Base-by-base conservation (phyloP, 192 early-diverging fungal species). In the Podochytrium sp. region DNA sequence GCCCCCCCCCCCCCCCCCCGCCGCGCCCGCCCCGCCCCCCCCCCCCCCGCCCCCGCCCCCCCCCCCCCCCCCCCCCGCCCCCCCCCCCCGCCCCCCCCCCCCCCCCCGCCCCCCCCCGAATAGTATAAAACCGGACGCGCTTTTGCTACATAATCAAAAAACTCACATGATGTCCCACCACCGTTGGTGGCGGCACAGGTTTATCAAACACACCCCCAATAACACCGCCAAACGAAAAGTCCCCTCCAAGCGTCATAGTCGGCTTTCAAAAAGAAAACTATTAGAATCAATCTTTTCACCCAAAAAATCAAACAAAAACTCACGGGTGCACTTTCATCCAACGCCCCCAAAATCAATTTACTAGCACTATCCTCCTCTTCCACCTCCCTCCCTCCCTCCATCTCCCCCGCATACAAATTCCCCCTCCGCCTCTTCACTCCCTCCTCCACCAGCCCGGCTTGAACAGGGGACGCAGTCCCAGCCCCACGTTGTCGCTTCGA, bases 291-390 rank as follows among this genome's bases (percentile, higher is more conserved):
- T n/a, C 7, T 27, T 16, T 57, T 16, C 10, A 10, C 27, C 16
- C 29, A n/a, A 38, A 37, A 20, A 12, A 16, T 16, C 41, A 69
- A 51, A 55, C 27, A 51, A 55, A 29, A 35, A 43, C 63, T 27
- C 1, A 65, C 63, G 5, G 69, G 69, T 25, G 16, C 57, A 6
- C 14, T 47, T 16, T 71, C 69, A 23, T 71, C 69, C 69, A 71
- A 43, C 16, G 55, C 14, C 34, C 40, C 69, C 40, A 71, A 60
- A 59, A 71, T 71, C 57, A 71, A 33, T 32, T 71, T 71, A 4
- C 35, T 41, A 20, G 69, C 69, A 30, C 69, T 71, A 51, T 71
- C 69, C 6, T 27, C 29, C 5, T 4, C 63, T 33, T 7, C 33
- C 16, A 14, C 40, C 33, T 51, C 52, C 4, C n/a, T 51, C 4